Evolutionary conservation across 306 rosid genomes (phyloP).

Genomic region (Vigna nakashimae): DNA sequence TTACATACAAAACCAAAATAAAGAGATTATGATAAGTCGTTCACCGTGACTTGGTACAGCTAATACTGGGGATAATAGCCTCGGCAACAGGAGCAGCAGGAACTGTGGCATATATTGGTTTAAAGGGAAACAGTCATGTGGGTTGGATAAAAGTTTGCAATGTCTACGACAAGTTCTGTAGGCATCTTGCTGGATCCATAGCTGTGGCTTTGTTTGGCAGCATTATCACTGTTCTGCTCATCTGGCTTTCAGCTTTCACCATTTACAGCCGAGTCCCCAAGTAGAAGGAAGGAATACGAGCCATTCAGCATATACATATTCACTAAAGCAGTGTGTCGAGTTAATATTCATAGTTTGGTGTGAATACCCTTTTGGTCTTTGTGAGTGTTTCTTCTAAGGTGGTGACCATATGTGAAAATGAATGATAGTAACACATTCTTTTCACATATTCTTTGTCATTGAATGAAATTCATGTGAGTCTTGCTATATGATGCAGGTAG

Average conservation of each 20-base stretch:
- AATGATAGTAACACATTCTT: constrained; percentile 4
- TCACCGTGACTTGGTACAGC: constrained; percentile 50
- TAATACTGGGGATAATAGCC: constrained; percentile 71
- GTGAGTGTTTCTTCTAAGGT: constrained; percentile 33
- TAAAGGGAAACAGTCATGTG: constrained; percentile 70
- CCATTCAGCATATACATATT: constrained; percentile 19
- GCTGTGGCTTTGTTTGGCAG: constrained; percentile 70
- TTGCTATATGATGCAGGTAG: background rate
- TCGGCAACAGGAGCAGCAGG: constrained; percentile 84
- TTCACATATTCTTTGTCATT: background rate
- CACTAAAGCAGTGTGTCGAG: constrained; percentile 32
- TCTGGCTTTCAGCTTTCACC: constrained; percentile 66
- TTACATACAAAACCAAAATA: constrained; percentile 20
- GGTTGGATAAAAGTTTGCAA: constrained; percentile 66
- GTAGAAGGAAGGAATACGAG: constrained; percentile 46
- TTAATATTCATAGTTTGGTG: background rate
- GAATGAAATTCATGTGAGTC: background rate
- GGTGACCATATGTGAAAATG: constrained; percentile 12
- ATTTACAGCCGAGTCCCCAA: constrained; percentile 64
- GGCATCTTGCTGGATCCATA: constrained; percentile 64
- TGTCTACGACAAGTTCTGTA: constrained; percentile 65
- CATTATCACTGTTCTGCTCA: constrained; percentile 59
- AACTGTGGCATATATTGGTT: constrained; percentile 66
- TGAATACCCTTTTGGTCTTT: background rate
- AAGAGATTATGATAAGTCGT: constrained; percentile 4